Evolutionary conservation across 805 yeast species (phyloP), one percentile per base, ranked within the genome.

Genomic region (Sungouiozyma intestinalis): DNA sequence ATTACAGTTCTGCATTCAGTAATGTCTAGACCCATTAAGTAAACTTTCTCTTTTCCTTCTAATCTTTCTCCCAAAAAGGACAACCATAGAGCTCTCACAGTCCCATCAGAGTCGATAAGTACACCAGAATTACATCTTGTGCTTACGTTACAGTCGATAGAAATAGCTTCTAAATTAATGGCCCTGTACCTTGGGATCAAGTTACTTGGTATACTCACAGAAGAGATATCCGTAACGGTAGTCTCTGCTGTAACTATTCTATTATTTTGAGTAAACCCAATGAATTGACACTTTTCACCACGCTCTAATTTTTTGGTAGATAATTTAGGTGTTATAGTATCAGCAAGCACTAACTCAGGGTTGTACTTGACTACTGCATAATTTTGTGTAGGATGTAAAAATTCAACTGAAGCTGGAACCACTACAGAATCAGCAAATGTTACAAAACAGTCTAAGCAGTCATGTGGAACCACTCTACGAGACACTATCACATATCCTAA

Each of bases 391-490:
- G 97, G 96, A 57, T 87, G 96, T 54, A 85, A 65, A 52, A 86
- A 88, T 17, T 78, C 78, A 19, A 87, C 92, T 48, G 77, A 70
- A 1, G 81, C 96, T 0, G 94, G 85, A 13, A 87, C 72, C 48
- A 80, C 76, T 17, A 85, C 75, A 1, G 94, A 81, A 48, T 88
- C 95, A 3, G 96, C 95, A 55, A 88, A 76, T 2, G 88, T 78
- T 16, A 88, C 72, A 38, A 76, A 69, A 18, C 87, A 71, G 59
- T 88, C 95, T 33, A 66, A 45, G 51, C 72, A 67, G 51, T 84
- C 94, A 63, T 86, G 94, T 6, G 95, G 94, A 19, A 87, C 85
- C 42, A 74, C 69, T 45, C 78, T 70, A 46, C 96, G 71, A 2
- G 95, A 82, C 2, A 82, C 85, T 40, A 88, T 64, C 3, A 85